These are phyloP conservation scores for Boletus pseudo-olivaceus DNA, from an alignment of 768 basidiomycete genomes.

Conservation along the genomic window DNA sequence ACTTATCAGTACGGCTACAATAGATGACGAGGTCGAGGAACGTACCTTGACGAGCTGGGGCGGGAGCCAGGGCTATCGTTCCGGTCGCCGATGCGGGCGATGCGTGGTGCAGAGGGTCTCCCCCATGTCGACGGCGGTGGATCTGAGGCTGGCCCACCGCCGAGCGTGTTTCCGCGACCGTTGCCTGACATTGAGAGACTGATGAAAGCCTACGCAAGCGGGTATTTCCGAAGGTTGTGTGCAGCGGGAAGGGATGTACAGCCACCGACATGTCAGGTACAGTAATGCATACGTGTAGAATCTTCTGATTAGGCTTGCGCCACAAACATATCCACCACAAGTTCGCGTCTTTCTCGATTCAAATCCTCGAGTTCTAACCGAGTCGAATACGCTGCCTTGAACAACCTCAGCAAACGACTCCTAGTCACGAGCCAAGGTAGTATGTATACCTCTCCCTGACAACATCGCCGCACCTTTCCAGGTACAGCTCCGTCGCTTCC, in stretches of 20 bases:
- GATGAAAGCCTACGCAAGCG: background rate
- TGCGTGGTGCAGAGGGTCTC: conserved; percentile 37
- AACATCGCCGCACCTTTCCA: background rate
- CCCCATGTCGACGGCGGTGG: conserved; percentile 49
- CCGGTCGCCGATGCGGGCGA: conserved; percentile 57
- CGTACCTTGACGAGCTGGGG: conserved; percentile 15
- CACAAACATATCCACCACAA: too few relatives aligned
- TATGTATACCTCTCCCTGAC: background rate
- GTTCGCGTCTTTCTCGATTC: background rate
- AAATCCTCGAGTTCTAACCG: background rate
- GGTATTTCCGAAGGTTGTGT: background rate
- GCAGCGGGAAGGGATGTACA: background rate
- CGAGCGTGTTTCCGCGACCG: conserved; percentile 44
- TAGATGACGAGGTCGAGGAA: background rate
- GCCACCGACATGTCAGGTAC: background rate
- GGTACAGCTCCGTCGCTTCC: background rate
- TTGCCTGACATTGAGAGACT: conserved; percentile 37
- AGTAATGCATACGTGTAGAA: too few relatives aligned
- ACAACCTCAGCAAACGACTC: background rate
- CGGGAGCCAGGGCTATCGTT: conserved; percentile 20
- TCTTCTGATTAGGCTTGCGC: too few relatives aligned
- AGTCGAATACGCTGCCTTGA: background rate
- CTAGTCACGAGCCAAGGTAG: background rate
- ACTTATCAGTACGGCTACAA: background rate
- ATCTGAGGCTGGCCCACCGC: conserved; percentile 42